Percentiles rank a stretch among this genome's conserved stretches.
phyloP scores from a whole-genome alignment of 345 rosid species.

The Citropsis articulata region DNA sequence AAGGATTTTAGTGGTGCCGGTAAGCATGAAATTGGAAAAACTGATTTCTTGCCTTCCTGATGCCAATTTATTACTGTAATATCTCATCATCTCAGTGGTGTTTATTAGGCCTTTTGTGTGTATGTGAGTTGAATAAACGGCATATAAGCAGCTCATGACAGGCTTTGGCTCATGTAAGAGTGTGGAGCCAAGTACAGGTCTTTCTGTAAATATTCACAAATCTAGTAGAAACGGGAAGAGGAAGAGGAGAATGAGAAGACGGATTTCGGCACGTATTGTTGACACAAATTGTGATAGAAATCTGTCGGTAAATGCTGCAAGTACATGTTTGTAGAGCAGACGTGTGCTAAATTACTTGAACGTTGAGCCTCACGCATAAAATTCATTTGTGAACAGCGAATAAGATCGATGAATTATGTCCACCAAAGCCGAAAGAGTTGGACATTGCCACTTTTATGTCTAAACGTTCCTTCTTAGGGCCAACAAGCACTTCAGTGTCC shows the following conservation, averaged over 20 bases:
- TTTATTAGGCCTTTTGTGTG: neutral
- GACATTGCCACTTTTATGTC: conserved; percentile 34
- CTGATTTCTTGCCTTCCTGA: neutral
- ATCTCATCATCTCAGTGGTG: neutral
- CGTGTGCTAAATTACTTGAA: neutral
- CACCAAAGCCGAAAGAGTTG: conserved; percentile 39
- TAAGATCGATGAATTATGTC: conserved; percentile 34
- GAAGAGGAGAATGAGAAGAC: neutral
- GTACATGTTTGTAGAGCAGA: neutral
- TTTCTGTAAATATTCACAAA: neutral
- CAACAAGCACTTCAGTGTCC: conserved; percentile 27
- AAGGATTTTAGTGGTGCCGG: neutral
- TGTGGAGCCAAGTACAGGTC: neutral
- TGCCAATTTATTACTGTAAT: neutral
- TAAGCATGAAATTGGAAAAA: neutral
- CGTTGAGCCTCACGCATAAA: neutral
- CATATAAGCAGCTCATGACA: neutral
- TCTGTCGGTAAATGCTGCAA: neutral
- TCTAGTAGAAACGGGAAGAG: neutral
- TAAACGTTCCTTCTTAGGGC: conserved; percentile 30
- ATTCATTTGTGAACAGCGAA: conserved; percentile 24
- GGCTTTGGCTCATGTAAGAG: neutral
- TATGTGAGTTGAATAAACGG: neutral
- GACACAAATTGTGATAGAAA: neutral
- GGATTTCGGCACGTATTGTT: neutral